phyloP scores from a whole-genome alignment of 257 asterid species.

The Salvia miltiorrhiza region DNA sequence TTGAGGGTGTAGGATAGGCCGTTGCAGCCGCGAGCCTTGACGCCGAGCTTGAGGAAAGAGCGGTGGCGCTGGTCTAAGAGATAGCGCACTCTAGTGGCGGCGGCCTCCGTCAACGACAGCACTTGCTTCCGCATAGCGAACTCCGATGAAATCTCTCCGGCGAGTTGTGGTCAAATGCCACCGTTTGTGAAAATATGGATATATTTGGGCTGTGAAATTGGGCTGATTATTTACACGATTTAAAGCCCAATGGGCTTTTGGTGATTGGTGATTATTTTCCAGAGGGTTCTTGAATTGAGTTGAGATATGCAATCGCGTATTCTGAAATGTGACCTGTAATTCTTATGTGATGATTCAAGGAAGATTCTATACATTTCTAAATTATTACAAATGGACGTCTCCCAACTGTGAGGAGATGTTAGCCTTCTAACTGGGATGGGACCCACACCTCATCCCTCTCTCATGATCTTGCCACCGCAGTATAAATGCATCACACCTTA shows the following conservation, averaged over 20 bases:
- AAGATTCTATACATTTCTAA: not conserved
- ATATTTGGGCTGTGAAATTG: not conserved
- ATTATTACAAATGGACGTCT: not conserved
- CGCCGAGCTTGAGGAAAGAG: slow-evolving; percentile 89
- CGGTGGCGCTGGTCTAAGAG: slow-evolving; percentile 83
- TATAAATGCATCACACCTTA: not conserved
- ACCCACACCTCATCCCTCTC: not conserved
- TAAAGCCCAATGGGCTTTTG: not conserved
- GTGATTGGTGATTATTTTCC: not conserved
- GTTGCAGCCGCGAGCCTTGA: slow-evolving; percentile 96
- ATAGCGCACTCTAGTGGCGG: slow-evolving; percentile 72
- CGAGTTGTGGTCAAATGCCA: slow-evolving; percentile 9
- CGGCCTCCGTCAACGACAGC: slow-evolving; percentile 67
- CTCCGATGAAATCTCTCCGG: slow-evolving; percentile 31
- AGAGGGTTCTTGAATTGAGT: not conserved
- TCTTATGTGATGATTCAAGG: too few species aligned
- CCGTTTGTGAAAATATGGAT: slow-evolving; percentile 1
- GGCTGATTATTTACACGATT: not conserved
- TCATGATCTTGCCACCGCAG: not conserved
- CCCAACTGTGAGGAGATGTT: slow-evolving; percentile 4
- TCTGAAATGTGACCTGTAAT: too few species aligned
- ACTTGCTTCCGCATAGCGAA: slow-evolving; percentile 70
- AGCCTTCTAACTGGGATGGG: not conserved
- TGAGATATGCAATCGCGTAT: too few species aligned
- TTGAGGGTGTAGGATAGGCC: slow-evolving; percentile 98